A percentile compares a stretch with the other conserved stretches of the same genome.
Evolutionary conservation across 2,329 filamentous ascomycete species (phyloP).

Genomic region (Sclerotinia borealis): DNA sequence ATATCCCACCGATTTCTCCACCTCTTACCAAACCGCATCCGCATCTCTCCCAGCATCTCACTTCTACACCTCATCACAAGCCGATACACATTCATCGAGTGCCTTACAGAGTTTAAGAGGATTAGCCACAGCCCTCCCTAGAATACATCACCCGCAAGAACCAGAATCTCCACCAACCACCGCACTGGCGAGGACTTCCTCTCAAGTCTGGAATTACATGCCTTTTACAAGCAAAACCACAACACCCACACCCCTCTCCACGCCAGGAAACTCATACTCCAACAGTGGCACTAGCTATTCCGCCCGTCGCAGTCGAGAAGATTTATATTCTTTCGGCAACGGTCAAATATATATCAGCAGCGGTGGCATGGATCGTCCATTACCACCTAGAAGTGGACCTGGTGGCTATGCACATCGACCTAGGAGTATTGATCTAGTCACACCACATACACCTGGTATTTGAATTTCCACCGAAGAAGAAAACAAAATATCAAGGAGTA

Average conservation of each 20-base stretch:
- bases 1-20: constrained; percentile 9
- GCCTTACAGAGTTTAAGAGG: constrained; percentile 27
- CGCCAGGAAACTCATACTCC: constrained; percentile 26
- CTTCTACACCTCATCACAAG: constrained; percentile 8
- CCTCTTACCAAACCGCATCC: constrained; percentile 33
- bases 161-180: constrained; percentile 13
- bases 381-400: constrained; percentile 48
- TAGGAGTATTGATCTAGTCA: constrained; percentile 59
- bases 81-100: constrained; percentile 18
- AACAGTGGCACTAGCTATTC: constrained; percentile 16
- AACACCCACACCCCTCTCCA: constrained; percentile 22
- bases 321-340: constrained; percentile 22
- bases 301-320: constrained; percentile 21
- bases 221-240: constrained; percentile 25
- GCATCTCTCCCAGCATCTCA: constrained; percentile 34
- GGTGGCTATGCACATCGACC: constrained; percentile 47
- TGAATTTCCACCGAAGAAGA: not conserved
- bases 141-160: constrained; percentile 10
- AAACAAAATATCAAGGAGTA: not conserved
- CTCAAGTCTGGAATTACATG: constrained; percentile 30
- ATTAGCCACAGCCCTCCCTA: constrained; percentile 27
- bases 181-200: constrained; percentile 21
- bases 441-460: constrained; percentile 36
- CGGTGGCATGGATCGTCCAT: constrained; percentile 43
- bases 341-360: constrained; percentile 33